Percentiles rank a stretch among this genome's conserved stretches.
Conservation (phyloP, 306 rosid genomes). For the Dryas drummondii region DNA sequence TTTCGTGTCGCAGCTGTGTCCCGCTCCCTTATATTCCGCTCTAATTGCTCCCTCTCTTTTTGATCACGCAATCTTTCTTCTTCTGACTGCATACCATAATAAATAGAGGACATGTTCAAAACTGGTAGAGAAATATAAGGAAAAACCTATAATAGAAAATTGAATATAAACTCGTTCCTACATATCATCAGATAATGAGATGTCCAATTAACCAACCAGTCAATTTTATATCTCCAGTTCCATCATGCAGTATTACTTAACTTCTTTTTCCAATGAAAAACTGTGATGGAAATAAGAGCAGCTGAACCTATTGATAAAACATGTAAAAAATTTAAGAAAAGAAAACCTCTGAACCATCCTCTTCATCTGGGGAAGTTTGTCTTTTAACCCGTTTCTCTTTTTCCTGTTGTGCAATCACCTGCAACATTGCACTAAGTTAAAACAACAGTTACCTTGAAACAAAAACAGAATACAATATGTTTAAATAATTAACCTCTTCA, state of each 20-base stretch:
- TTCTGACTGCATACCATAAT: constrained; percentile 59
- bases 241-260: background rate
- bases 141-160: background rate
- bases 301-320: background rate
- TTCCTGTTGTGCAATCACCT: constrained; percentile 57
- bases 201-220: constrained; percentile 11
- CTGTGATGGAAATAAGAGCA: background rate
- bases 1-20: constrained; percentile 79
- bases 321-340: background rate
- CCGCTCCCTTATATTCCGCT: constrained; percentile 68
- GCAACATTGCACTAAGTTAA: constrained; percentile 43
- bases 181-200: background rate
- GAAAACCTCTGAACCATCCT: constrained; percentile 74
- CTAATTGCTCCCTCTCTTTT: constrained; percentile 85
- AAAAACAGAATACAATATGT: constrained; percentile 28
- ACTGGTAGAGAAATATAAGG: constrained; percentile 2
- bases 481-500: constrained; percentile 59
- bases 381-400: constrained; percentile 59
- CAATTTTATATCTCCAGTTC: background rate
- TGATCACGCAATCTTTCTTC: constrained; percentile 92
- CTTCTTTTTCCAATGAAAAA: background rate
- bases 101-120: constrained; percentile 13
- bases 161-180: background rate
- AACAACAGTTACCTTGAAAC: constrained; percentile 22
- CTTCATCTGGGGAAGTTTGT: constrained; percentile 53